Percentiles rank a stretch among this genome's conserved stretches.
Evolutionary conservation across 176 grass and related monocot genomes (phyloP).

Genomic region (Elymus sibiricus): DNA sequence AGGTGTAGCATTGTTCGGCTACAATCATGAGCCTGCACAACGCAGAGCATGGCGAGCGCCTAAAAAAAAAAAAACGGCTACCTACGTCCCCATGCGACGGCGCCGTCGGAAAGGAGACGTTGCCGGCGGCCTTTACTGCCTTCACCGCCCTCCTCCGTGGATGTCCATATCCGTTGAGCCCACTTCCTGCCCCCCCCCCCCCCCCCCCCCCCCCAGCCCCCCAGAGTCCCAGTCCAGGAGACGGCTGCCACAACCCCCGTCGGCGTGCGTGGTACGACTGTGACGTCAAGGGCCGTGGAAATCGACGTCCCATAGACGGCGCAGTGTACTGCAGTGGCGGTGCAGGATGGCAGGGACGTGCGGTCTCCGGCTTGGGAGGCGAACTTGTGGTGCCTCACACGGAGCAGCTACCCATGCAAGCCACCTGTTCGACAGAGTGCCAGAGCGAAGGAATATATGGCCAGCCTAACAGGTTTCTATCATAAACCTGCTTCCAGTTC

Average conservation of each 20-base stretch:
- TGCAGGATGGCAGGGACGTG: not conserved
- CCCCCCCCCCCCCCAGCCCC: not conserved
- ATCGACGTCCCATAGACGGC: not conserved
- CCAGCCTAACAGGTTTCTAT: not conserved
- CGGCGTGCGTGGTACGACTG: not conserved
- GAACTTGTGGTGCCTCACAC: not conserved
- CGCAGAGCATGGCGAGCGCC: too few relatives aligned
- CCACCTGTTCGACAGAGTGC: conserved; percentile 19
- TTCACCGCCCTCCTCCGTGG: not conserved
- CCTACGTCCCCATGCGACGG: too few relatives aligned
- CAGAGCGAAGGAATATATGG: not conserved
- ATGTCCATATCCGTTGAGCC: not conserved
- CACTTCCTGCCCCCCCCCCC: not conserved
- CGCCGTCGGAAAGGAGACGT: not conserved
- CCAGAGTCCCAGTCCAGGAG: not conserved
- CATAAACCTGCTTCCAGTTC: not conserved
- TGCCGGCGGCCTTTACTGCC: not conserved
- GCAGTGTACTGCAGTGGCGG: not conserved
- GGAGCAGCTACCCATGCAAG: not conserved
- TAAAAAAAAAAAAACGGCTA: too few relatives aligned
- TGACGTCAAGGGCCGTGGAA: conserved; percentile 4
- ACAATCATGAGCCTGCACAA: too few relatives aligned
- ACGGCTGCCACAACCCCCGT: not conserved
- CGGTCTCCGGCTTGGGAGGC: not conserved
- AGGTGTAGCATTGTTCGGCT: too few relatives aligned